Conservation (phyloP, 768 basidiomycete genomes). For the Lactarius evosmus region DNA sequence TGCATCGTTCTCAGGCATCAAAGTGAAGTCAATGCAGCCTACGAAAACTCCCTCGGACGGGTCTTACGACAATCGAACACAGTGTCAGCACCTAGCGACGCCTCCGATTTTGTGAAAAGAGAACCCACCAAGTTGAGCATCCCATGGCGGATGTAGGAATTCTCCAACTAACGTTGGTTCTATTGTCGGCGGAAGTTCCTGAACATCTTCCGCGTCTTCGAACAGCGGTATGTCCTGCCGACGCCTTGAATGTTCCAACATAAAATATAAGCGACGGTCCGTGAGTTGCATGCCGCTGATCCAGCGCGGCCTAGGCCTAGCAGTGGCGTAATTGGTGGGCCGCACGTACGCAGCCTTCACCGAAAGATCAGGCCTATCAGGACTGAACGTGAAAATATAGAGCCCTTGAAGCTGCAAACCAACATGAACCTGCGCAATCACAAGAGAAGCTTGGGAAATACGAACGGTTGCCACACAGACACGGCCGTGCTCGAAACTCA, state of each 20-base stretch:
- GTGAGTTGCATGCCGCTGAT: background rate
- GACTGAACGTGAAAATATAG: conserved; percentile 8
- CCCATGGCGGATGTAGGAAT: too few relatives aligned
- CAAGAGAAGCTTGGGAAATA: background rate
- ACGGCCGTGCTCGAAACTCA: conserved; percentile 7
- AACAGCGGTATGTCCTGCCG: too few relatives aligned
- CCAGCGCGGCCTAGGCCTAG: background rate
- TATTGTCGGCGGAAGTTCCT: too few relatives aligned
- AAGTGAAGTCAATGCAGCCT: conserved; percentile 24
- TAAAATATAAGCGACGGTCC: too few relatives aligned
- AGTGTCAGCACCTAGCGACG: background rate
- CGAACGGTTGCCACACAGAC: conserved; percentile 18
- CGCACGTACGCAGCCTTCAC: background rate
- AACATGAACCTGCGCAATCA: background rate
- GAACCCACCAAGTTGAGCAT: background rate
- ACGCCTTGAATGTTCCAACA: too few relatives aligned
- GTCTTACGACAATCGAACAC: background rate
- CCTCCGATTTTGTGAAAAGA: background rate
- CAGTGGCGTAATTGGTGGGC: background rate
- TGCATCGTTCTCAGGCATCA: conserved; percentile 14
- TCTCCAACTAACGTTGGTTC: too few relatives aligned
- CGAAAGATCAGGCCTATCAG: background rate
- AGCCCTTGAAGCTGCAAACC: conserved; percentile 6
- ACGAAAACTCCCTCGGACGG: background rate
- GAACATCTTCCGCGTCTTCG: too few relatives aligned